Evolutionary conservation across 495 filamentous ascomycete genomes (phyloP).

Genomic region (Podospora comata): DNA sequence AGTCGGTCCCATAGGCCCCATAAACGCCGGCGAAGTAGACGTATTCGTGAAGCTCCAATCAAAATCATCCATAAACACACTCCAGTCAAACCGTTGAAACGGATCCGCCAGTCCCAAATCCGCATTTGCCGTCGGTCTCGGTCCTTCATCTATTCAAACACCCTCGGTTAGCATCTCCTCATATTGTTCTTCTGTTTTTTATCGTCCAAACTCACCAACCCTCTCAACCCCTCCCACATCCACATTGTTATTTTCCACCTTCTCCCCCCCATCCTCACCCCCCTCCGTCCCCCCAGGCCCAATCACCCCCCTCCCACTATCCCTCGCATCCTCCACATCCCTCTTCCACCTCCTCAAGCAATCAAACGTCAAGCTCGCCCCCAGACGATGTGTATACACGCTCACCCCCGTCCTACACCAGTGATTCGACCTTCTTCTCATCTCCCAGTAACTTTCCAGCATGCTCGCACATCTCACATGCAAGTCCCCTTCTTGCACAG

Average conservation of each 20-base stretch:
- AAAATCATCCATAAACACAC: slow-evolving; percentile 45
- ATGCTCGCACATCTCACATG: slow-evolving; percentile 36
- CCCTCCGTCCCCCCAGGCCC: neutral
- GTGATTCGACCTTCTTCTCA: slow-evolving; percentile 17
- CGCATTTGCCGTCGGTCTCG: slow-evolving; percentile 17
- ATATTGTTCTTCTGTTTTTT: neutral
- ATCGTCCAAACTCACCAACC: neutral
- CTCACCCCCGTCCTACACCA: slow-evolving; percentile 20
- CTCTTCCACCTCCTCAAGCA: slow-evolving; percentile 41
- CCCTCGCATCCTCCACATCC: slow-evolving; percentile 31
- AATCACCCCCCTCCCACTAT: slow-evolving; percentile 14
- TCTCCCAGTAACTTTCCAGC: slow-evolving; percentile 36
- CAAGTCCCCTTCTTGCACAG: slow-evolving; percentile 33
- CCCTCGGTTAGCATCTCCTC: neutral
- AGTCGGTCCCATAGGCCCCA: neutral
- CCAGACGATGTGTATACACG: slow-evolving; percentile 35
- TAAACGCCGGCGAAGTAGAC: slow-evolving; percentile 9
- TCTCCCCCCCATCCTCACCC: neutral
- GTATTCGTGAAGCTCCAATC: slow-evolving; percentile 41
- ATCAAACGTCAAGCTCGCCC: slow-evolving; percentile 40
- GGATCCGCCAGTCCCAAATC: slow-evolving; percentile 32
- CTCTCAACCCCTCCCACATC: neutral
- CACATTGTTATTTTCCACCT: neutral
- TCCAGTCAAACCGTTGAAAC: slow-evolving; percentile 42
- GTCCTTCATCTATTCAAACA: slow-evolving; percentile 14